These are phyloP conservation scores for Elongisporangium anandrum DNA, from an alignment of 352 stramenopile species.

Conservation along the genomic window DNA sequence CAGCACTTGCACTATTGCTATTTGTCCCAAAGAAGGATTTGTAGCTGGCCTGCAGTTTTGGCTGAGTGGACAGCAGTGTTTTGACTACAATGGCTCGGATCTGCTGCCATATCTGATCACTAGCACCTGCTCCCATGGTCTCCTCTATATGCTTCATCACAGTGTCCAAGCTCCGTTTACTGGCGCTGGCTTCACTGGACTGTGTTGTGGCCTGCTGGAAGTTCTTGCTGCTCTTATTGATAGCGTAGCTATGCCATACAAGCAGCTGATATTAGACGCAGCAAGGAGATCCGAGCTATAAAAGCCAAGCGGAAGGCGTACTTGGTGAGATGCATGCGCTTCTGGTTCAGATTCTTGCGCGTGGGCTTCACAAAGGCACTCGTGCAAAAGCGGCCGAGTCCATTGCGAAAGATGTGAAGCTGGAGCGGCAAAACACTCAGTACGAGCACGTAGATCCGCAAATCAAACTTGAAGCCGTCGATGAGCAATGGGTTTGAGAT, in stretches of 20 bases:
- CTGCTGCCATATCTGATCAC: slow-evolving; percentile 22
- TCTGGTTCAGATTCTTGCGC: slow-evolving; percentile 28
- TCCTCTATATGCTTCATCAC: slow-evolving; percentile 28
- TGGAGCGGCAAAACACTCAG: slow-evolving; percentile 54
- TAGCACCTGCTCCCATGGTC: slow-evolving; percentile 11
- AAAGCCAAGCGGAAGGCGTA: slow-evolving; percentile 1
- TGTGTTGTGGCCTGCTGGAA: slow-evolving; percentile 19
- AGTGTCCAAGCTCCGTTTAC: slow-evolving; percentile 30
- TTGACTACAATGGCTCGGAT: slow-evolving; percentile 41
- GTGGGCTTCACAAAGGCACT: slow-evolving; percentile 34
- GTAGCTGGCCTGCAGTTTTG: slow-evolving; percentile 33
- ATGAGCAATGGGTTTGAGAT: slow-evolving; percentile 91
- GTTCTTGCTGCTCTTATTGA: slow-evolving; percentile 39
- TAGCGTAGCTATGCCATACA: slow-evolving; percentile 36
- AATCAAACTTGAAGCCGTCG: slow-evolving; percentile 92
- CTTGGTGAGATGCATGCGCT: slow-evolving; percentile 49
- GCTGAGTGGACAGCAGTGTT: slow-evolving; percentile 34
- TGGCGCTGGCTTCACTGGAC: slow-evolving; percentile 18
- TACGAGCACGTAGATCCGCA: slow-evolving; percentile 85
- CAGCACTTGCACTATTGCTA: slow-evolving; percentile 14
- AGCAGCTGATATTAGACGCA: neutral
- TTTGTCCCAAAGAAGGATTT: slow-evolving; percentile 33
- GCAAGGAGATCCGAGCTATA: neutral
- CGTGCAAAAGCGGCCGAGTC: slow-evolving; percentile 80
- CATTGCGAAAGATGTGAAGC: slow-evolving; percentile 86